phyloP scores from a whole-genome alignment of 306 rosid species.

The Cicer cuneatum region DNA sequence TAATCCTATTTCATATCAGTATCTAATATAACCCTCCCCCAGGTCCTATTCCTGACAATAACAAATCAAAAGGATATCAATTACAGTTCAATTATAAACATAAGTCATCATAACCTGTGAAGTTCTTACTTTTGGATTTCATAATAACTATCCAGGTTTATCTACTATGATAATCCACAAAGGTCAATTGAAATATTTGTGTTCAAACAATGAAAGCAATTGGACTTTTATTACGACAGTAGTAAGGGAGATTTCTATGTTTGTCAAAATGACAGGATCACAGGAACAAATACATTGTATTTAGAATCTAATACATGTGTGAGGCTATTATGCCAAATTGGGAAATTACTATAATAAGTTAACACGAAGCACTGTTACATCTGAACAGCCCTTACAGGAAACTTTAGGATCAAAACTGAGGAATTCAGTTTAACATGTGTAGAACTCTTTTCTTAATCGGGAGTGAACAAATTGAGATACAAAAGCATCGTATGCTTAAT shows the following conservation, averaged over 20 bases:
- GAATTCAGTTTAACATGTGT: neutral
- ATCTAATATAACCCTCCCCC: conserved; percentile 30
- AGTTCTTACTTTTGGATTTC: neutral
- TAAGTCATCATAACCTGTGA: conserved; percentile 28
- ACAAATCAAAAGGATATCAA: conserved; percentile 9
- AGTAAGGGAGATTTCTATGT: too few species aligned
- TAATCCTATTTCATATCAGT: neutral
- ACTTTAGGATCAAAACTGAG: too few species aligned
- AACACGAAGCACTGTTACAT: neutral
- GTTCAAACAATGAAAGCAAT: too few species aligned
- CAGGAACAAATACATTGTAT: too few species aligned
- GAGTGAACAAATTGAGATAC: neutral
- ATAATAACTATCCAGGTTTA: too few species aligned
- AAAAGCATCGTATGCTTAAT: neutral
- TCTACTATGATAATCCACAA: too few species aligned
- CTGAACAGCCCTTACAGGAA: neutral
- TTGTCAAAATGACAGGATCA: too few species aligned
- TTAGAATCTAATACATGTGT: too few species aligned
- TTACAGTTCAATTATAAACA: conserved; percentile 7
- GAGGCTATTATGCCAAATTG: too few species aligned
- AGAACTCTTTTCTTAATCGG: neutral
- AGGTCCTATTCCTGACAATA: conserved; percentile 14
- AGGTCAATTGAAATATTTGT: too few species aligned
- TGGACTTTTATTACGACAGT: too few species aligned
- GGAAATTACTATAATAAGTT: neutral